Evolutionary conservation across 2,329 filamentous ascomycete genomes (phyloP), one percentile per base, ranked within the genome.

Genomic region (Apiospora saccharicola): DNA sequence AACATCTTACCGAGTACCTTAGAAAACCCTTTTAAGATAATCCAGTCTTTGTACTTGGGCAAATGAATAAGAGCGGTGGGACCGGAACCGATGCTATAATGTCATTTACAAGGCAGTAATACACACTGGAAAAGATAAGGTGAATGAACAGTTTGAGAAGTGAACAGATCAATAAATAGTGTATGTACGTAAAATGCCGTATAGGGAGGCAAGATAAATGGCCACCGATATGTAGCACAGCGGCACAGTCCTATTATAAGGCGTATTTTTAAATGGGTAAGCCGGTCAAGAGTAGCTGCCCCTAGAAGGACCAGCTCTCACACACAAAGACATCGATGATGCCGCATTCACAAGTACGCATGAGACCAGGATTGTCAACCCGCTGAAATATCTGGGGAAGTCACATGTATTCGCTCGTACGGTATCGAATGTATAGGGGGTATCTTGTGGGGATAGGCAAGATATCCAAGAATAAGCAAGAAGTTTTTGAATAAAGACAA

Each of bases 381-480:
- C 10, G n/a, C 22, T 12, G 22, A 14, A 4, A 22, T 22, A 4
- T 61, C 19, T 41, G 34, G 53, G 34, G 22, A 64, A 64, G 41
- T 64, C 57, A 68, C 41, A 68, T 68, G 41, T 68, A 47, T 70
- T 70, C 71, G 71, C 71, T 72, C 53, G 71, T 64, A 69, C 44
- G 70, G 37, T 41, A 41, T 41, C 8, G 61, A 53, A 72, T 70
- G 47, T 47, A 64, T 67, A 47, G 30, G 46, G 57, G 57, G 71
- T 69, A 70, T 72, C 68, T 70, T 68, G 53, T 67, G 57, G 57
- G 30, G 68, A 68, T n/a, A 70, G 30, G 46, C 68, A 72, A 72
- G 71, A 72, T 68, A 72, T 70, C 71, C 71, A 72, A 72, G 68
- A 72, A 72, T 72, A 68, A 57, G 61, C 71, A 72, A 67, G 71